Evolutionary conservation across 768 basidiomycete species (phyloP).

Genomic region (Naganishia vaughanmartiniae): DNA sequence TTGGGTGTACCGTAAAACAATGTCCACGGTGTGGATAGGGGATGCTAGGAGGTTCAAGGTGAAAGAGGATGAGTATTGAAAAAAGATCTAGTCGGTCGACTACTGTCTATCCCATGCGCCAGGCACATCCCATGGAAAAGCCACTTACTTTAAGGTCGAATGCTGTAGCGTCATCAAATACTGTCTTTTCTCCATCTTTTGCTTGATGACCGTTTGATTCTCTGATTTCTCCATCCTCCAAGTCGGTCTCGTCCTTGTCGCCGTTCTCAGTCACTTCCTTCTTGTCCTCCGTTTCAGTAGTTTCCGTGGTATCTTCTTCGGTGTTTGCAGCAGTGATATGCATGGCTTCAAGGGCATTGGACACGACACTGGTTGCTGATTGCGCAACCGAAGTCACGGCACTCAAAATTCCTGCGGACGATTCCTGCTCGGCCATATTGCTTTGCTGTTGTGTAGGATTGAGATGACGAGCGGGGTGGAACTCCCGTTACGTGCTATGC

Average conservation of each 20-base stretch:
- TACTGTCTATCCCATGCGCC: not conserved
- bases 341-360: conserved; percentile 70
- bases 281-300: conserved; percentile 46
- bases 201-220: conserved; percentile 53
- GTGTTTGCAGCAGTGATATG: conserved; percentile 68
- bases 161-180: conserved; percentile 85
- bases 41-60: conserved; percentile 62
- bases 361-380: conserved; percentile 74
- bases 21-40: conserved; percentile 90
- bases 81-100: not conserved
- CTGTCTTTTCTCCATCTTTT: conserved; percentile 63
- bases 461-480: not conserved
- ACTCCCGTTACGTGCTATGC: too few species aligned
- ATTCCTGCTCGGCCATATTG: conserved; percentile 77
- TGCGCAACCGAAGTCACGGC: conserved; percentile 71
- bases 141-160: conserved; percentile 88
- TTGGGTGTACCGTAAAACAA: conserved; percentile 96
- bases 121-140: too few species aligned
- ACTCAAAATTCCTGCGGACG: conserved; percentile 81
- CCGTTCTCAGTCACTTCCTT: conserved; percentile 56
- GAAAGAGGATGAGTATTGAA: not conserved
- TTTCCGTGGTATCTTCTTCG: conserved; percentile 45
- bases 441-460: conserved; percentile 55
- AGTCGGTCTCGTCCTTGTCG: conserved; percentile 53
- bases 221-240: conserved; percentile 66